Percentiles rank a stretch among this genome's conserved stretches.
Evolutionary conservation across 352 stramenopile species (phyloP).

Genomic region (Pythium myriotylum): DNA sequence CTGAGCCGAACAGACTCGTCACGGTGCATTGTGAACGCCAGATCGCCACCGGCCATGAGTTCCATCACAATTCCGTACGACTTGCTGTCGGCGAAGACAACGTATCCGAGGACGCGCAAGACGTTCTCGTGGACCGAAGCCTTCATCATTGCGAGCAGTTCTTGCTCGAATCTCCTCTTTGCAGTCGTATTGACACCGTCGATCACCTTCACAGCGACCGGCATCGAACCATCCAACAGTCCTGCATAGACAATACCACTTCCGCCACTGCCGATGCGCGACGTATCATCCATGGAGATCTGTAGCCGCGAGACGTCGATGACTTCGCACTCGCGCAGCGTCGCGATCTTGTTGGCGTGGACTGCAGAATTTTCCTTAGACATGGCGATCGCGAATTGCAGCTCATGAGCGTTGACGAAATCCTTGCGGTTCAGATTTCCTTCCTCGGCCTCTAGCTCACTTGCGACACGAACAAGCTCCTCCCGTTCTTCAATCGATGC

Average conservation of each 20-base stretch:
- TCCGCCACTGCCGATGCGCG: constrained; percentile 8
- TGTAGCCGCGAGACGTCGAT: background rate
- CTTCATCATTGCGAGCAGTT: constrained; percentile 8
- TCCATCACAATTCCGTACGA: constrained; percentile 19
- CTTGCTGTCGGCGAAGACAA: background rate
- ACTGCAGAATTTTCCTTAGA: background rate
- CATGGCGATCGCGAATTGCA: background rate
- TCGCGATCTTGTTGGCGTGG: background rate
- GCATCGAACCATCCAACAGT: background rate
- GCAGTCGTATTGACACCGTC: background rate
- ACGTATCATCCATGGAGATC: constrained; percentile 1
- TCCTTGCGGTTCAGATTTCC: constrained; percentile 7
- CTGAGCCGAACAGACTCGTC: constrained; percentile 2
- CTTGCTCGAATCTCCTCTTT: constrained; percentile 10
- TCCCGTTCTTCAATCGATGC: constrained; percentile 2
- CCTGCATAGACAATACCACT: constrained; percentile 1
- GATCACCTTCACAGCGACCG: constrained; percentile 6
- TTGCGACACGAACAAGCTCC: background rate
- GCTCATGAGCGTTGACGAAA: constrained; percentile 1
- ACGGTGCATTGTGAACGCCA: constrained; percentile 8
- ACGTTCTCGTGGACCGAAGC: constrained; percentile 12
- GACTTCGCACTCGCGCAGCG: background rate
- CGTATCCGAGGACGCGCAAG: constrained; percentile 8
- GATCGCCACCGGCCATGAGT: constrained; percentile 13
- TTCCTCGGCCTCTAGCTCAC: constrained; percentile 6